Conservation (phyloP, 2,329 filamentous ascomycete species). For the Geoglossum cookeanum region DNA sequence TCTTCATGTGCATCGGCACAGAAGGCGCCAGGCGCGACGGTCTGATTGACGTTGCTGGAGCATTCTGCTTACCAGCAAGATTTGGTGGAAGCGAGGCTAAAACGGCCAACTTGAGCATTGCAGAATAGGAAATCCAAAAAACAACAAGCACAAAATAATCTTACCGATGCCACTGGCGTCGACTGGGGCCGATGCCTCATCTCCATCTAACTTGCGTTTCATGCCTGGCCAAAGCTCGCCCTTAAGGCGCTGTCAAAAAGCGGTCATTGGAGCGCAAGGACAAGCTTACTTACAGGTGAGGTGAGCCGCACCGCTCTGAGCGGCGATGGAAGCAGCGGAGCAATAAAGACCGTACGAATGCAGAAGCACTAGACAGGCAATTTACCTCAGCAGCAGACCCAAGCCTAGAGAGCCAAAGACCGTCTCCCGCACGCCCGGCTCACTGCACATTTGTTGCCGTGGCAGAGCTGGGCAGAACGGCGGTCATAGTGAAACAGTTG, state of each 20-base stretch:
- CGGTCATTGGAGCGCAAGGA: neutral
- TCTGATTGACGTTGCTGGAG: neutral
- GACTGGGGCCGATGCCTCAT: neutral
- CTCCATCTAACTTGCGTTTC: neutral
- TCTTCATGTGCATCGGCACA: conserved; percentile 2
- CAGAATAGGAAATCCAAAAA: neutral
- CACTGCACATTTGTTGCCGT: neutral
- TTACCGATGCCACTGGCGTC: neutral
- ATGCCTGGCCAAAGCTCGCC: neutral
- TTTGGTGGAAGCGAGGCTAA: conserved; percentile 1
- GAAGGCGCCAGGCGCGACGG: neutral
- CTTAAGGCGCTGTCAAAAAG: neutral
- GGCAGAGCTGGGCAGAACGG: neutral
- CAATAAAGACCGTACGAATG: neutral
- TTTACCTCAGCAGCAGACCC: neutral
- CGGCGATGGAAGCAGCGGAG: neutral
- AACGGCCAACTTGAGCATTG: neutral
- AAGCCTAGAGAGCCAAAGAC: neutral
- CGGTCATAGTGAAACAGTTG: neutral
- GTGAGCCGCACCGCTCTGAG: neutral
- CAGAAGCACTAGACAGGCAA: neutral
- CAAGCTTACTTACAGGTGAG: neutral
- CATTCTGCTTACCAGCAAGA: neutral
- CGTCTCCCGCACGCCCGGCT: neutral
- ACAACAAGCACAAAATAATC: neutral